A percentile compares a stretch with the other conserved stretches of the same genome.
phyloP scores from a whole-genome alignment of 75 land plant genomes.

The Picea sitchensis region DNA sequence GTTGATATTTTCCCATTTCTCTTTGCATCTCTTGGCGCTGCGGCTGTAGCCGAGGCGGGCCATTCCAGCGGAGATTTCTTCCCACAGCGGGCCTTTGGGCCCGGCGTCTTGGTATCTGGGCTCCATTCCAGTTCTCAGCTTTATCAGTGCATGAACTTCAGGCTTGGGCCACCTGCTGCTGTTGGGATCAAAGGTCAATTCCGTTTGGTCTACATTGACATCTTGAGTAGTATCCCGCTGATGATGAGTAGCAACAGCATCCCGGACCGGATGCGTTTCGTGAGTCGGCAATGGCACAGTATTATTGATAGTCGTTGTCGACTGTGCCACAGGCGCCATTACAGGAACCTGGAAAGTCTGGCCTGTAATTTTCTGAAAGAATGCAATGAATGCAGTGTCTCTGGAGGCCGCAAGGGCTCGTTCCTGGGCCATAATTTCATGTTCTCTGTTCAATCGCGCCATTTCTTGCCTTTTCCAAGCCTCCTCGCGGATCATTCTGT shows the following conservation, averaged over 20 bases:
- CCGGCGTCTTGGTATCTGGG: constrained; percentile 46
- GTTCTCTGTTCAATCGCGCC: constrained; percentile 62
- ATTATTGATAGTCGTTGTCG: constrained; percentile 1
- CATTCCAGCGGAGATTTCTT: constrained; percentile 54
- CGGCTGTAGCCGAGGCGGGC: constrained; percentile 40
- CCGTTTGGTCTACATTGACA: constrained; percentile 8
- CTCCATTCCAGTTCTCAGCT: constrained; percentile 42
- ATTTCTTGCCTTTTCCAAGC: constrained; percentile 80
- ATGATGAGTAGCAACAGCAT: neutral
- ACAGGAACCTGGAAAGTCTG: constrained; percentile 39
- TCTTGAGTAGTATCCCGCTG: constrained; percentile 7
- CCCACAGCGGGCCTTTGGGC: constrained; percentile 67
- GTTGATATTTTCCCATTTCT: constrained; percentile 61
- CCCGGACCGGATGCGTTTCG: constrained; percentile 12
- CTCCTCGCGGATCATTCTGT: constrained; percentile 65
- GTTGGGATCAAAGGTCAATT: constrained; percentile 6
- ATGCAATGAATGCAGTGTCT: constrained; percentile 68
- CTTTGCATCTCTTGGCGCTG: constrained; percentile 61
- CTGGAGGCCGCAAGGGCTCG: constrained; percentile 63
- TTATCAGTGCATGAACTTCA: constrained; percentile 53
- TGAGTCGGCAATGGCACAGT: constrained; percentile 3
- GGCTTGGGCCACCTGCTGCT: constrained; percentile 53
- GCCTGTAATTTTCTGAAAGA: constrained; percentile 66
- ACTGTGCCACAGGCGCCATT: constrained; percentile 8
- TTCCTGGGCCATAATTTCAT: constrained; percentile 64